phyloP scores from a whole-genome alignment of 192 early-diverging fungal species.

The Diversispora eburnea region DNA sequence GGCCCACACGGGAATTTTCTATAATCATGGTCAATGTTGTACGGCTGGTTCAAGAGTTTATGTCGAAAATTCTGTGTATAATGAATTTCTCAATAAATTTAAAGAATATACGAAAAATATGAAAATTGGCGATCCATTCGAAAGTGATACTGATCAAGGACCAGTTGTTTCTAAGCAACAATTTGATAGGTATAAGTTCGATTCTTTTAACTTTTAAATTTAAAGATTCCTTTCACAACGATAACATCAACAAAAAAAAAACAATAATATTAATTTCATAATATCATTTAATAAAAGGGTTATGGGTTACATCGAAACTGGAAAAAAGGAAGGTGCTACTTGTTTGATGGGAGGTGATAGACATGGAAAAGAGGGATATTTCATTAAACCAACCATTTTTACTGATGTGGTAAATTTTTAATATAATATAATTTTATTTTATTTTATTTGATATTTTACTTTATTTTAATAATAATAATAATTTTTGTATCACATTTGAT shows the following conservation, averaged over 20 bases:
- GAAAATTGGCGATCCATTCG: conserved; percentile 67
- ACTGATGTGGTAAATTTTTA: conserved; percentile 41
- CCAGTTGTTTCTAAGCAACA: conserved; percentile 66
- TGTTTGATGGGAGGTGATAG: conserved; percentile 56
- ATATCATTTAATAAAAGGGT: not conserved
- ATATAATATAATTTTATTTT: no score
- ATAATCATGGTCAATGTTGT: conserved; percentile 86
- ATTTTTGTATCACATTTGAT: not conserved
- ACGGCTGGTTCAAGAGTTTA: conserved; percentile 74
- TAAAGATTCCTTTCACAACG: no score
- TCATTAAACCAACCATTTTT: conserved; percentile 77
- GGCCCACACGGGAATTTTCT: conserved; percentile 62
- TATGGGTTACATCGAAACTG: conserved; percentile 56
- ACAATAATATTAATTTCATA: not conserved
- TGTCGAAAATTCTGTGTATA: conserved; percentile 66
- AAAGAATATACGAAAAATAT: conserved; percentile 44
- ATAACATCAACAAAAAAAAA: no score
- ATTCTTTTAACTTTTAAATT: no score
- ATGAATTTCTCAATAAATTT: conserved; percentile 64
- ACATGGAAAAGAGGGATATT: conserved; percentile 69
- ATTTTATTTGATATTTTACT: not conserved
- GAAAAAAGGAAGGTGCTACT: conserved; percentile 57
- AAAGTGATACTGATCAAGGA: conserved; percentile 60
- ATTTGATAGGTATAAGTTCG: conserved; percentile 45
- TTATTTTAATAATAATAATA: not conserved